Evolutionary conservation across 1,284 basidiomycete genomes (phyloP).

Genomic region (Acaromyces ingoldii): DNA sequence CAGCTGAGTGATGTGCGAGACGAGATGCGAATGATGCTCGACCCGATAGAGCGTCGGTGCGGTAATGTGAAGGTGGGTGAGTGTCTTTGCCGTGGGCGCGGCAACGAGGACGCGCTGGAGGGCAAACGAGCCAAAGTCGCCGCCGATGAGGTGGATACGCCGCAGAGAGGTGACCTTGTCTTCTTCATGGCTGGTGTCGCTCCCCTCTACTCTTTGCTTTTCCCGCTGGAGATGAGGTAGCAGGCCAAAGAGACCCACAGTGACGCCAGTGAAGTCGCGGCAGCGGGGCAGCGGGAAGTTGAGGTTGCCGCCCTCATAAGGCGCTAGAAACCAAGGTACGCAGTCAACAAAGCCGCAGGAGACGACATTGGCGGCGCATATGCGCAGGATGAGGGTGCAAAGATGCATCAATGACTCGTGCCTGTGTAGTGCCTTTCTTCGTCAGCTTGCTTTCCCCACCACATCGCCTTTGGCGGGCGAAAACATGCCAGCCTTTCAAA

Average conservation of each 20-base stretch:
- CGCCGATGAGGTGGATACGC: neutral
- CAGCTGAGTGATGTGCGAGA: neutral
- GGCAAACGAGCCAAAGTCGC: constrained; percentile 1
- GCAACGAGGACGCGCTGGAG: neutral
- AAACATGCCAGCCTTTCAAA: no score
- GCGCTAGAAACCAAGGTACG: constrained; percentile 1
- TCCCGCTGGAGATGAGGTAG: neutral
- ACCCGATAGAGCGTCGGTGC: neutral
- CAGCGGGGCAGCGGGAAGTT: neutral
- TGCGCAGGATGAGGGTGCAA: neutral
- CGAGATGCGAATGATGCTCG: neutral
- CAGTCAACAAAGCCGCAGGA: neutral
- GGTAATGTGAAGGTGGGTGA: neutral
- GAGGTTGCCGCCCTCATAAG: neutral
- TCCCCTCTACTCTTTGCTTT: neutral
- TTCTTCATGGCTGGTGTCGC: neutral
- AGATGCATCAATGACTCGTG: constrained; percentile 1
- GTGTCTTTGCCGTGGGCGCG: neutral
- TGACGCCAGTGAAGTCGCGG: neutral
- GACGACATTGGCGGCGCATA: neutral
- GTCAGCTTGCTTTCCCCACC: no score
- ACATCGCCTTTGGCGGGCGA: no score
- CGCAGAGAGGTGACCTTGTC: neutral
- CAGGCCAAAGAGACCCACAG: neutral
- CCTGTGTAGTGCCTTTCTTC: no score